phyloP scores from a whole-genome alignment of 305 asterid species.

The Vinca major region DNA sequence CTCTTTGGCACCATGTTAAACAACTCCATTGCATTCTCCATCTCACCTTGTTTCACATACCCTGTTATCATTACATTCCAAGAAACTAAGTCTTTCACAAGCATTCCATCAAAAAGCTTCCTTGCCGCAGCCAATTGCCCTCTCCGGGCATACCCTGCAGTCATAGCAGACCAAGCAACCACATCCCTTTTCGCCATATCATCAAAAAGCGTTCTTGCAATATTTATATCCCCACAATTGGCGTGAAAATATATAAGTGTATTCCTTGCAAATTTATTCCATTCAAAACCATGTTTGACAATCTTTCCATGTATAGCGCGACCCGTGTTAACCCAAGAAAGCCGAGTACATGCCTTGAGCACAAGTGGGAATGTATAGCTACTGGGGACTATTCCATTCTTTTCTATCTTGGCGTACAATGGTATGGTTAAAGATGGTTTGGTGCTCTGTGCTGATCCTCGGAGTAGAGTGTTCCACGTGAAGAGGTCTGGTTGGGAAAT shows the following conservation, averaged over 20 bases:
- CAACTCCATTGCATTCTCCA: conserved; percentile 49
- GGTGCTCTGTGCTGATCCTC: conserved; percentile 71
- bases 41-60: conserved; percentile 47
- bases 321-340: conserved; percentile 39
- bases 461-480: conserved; percentile 63
- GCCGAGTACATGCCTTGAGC: conserved; percentile 55
- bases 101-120: conserved; percentile 49
- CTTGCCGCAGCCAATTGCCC: conserved; percentile 39
- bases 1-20: conserved; percentile 38
- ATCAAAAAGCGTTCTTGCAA: conserved; percentile 42
- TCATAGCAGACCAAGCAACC: conserved; percentile 64
- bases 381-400: conserved; percentile 30
- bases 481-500: conserved; percentile 52
- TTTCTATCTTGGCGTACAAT: conserved; percentile 35
- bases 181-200: conserved; percentile 36
- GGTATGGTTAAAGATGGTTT: conserved; percentile 43
- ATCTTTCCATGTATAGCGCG: conserved; percentile 46
- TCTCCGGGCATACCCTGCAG: conserved; percentile 54
- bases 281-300: conserved; percentile 48
- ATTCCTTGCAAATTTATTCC: conserved; percentile 46
- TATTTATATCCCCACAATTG: conserved; percentile 41
- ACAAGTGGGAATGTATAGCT: conserved; percentile 50
- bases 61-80: conserved; percentile 75
- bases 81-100: conserved; percentile 55
- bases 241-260: conserved; percentile 56